These are phyloP conservation scores for Claviceps fusiformis DNA, from an alignment of 2,329 filamentous ascomycete genomes.

Conservation along the genomic window DNA sequence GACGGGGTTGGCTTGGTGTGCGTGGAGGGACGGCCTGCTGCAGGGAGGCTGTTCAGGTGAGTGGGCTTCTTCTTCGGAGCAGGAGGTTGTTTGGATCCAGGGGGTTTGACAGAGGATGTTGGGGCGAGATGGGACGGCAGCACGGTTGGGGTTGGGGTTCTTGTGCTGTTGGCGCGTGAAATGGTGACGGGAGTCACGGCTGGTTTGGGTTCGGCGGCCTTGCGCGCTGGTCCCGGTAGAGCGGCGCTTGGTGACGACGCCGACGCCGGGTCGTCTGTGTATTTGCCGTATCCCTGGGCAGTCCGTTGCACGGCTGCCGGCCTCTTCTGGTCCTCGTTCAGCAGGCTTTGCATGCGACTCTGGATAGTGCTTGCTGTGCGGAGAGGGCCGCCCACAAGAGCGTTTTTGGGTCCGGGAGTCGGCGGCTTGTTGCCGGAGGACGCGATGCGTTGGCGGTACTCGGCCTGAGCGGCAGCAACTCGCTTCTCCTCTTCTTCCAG, in stretches of 20 bases:
- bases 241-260: conserved; percentile 23
- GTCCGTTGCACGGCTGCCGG: conserved; percentile 48
- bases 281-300: conserved; percentile 81
- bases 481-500: conserved; percentile 80
- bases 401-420: conserved; percentile 36
- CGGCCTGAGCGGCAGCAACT: conserved; percentile 76
- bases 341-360: conserved; percentile 72
- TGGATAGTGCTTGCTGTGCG: conserved; percentile 70
- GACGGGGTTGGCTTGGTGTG: conserved; percentile 27
- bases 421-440: conserved; percentile 21
- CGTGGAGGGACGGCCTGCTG: conserved; percentile 28
- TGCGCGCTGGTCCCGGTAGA: conserved; percentile 34
- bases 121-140: conserved; percentile 13
- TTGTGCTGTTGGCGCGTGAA: not conserved
- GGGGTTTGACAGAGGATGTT: conserved; percentile 12
- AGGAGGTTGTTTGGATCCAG: conserved; percentile 28
- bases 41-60: conserved; percentile 44
- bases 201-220: conserved; percentile 21
- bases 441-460: conserved; percentile 63
- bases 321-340: conserved; percentile 62
- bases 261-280: conserved; percentile 44
- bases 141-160: not conserved
- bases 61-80: conserved; percentile 50
- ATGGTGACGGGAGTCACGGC: not conserved
- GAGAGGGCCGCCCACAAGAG: conserved; percentile 35